A percentile compares a stretch with the other conserved stretches of the same genome.
These are phyloP conservation scores for Styphnolobium japonicum DNA, from an alignment of 306 rosid species.

Conservation along the genomic window DNA sequence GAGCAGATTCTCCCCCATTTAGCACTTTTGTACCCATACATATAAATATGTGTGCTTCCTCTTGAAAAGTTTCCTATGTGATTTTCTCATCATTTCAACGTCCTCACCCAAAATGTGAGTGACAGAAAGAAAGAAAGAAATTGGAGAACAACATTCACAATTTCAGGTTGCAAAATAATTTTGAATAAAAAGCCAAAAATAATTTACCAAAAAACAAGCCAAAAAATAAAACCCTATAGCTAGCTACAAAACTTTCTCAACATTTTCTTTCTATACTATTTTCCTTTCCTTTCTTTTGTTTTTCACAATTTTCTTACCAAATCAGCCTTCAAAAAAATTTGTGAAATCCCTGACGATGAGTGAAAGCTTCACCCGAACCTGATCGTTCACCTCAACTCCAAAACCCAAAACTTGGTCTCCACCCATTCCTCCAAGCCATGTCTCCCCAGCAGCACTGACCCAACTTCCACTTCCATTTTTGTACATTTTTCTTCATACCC, in stretches of 20 bases:
- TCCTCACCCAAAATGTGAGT: conserved; percentile 35
- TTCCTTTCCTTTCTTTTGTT: background rate
- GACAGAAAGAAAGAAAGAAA: conserved; percentile 8
- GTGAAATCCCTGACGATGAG: conserved; percentile 1
- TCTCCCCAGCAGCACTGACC: background rate
- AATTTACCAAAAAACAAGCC: background rate
- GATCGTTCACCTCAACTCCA: background rate
- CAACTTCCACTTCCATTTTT: conserved; percentile 17
- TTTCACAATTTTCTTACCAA: background rate
- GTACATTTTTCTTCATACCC: conserved; percentile 11
- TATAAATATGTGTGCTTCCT: too few relatives aligned
- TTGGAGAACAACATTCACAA: conserved; percentile 24
- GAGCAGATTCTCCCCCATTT: background rate
- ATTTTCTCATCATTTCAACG: conserved; percentile 38
- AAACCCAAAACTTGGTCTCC: background rate
- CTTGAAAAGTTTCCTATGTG: conserved; percentile 23
- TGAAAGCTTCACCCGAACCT: background rate
- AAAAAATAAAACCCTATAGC: background rate
- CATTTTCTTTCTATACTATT: background rate
- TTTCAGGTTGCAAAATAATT: conserved; percentile 22
- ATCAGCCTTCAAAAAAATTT: background rate
- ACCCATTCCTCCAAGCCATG: conserved; percentile 3
- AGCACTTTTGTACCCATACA: background rate
- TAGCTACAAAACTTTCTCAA: conserved; percentile 35
- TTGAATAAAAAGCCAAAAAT: background rate